Percentiles rank a stretch among this genome's conserved stretches.
These are phyloP conservation scores for Annulohypoxylon maeteangense DNA, from an alignment of 495 filamentous ascomycete genomes.

Conservation along the genomic window DNA sequence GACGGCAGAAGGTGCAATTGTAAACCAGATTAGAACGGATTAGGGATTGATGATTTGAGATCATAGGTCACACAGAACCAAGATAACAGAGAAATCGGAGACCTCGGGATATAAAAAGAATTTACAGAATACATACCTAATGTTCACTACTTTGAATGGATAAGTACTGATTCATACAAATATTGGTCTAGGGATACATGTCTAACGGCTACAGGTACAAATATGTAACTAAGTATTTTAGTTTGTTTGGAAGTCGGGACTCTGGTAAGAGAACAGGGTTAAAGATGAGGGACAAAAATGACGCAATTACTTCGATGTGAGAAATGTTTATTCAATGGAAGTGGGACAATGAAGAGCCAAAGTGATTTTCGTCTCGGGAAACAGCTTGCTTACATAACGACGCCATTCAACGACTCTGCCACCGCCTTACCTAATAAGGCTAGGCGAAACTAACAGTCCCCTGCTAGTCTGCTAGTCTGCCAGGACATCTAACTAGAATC, in stretches of 20 bases:
- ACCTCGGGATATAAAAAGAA: neutral
- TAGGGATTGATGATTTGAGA: constrained; percentile 16
- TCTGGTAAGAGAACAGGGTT: neutral
- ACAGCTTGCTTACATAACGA: neutral
- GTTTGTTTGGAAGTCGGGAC: neutral
- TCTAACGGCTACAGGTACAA: neutral
- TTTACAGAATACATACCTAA: no score
- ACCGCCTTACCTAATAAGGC: constrained; percentile 6
- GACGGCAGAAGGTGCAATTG: neutral
- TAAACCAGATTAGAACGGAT: neutral
- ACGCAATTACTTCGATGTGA: neutral
- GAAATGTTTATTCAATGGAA: neutral
- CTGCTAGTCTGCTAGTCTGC: no score
- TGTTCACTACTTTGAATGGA: neutral
- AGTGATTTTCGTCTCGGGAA: neutral
- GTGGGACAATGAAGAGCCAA: neutral
- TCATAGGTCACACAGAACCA: constrained; percentile 12
- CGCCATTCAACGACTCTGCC: neutral
- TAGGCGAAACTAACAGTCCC: constrained; percentile 1
- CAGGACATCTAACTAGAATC: no score
- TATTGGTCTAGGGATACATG: neutral
- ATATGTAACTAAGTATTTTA: neutral
- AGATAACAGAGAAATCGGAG: neutral
- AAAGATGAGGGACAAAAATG: constrained; percentile 1
- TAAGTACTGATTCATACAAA: neutral